A percentile compares a stretch with the other conserved stretches of the same genome.
Evolutionary conservation across 2,329 filamentous ascomycete species (phyloP).

Genomic region (Aureobasidium namibiae): DNA sequence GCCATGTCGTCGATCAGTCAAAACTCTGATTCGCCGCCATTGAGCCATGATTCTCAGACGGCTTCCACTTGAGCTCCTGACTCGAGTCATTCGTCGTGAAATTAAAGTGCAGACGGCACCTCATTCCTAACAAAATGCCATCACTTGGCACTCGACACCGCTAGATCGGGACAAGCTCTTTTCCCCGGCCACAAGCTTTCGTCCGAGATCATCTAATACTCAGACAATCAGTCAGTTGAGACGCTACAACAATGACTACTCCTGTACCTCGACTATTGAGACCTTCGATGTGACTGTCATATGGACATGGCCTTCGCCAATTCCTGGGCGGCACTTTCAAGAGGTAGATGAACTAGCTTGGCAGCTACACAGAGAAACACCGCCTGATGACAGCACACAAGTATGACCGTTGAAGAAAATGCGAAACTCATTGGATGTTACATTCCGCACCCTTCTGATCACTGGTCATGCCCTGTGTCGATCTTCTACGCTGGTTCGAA

Average conservation of each 20-base stretch:
- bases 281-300: neutral
- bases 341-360: neutral
- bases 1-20: conserved; percentile 5
- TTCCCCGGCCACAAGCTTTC: neutral
- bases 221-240: neutral
- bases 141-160: conserved; percentile 4
- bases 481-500: neutral
- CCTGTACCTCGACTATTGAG: neutral
- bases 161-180: neutral
- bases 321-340: neutral
- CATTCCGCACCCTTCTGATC: conserved; percentile 8
- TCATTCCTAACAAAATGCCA: conserved; percentile 7
- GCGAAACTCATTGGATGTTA: neutral
- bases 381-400: conserved; percentile 9
- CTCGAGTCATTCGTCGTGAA: conserved; percentile 1
- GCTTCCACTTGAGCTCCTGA: neutral
- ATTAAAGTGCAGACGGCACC: conserved; percentile 5
- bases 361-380: neutral
- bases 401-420: conserved; percentile 8
- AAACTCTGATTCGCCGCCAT: neutral
- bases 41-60: neutral
- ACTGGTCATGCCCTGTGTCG: conserved; percentile 6
- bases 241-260: neutral
- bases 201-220: neutral
- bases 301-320: neutral